phyloP scores from a whole-genome alignment of 768 basidiomycete genomes.

The Termitomyces sp. region DNA sequence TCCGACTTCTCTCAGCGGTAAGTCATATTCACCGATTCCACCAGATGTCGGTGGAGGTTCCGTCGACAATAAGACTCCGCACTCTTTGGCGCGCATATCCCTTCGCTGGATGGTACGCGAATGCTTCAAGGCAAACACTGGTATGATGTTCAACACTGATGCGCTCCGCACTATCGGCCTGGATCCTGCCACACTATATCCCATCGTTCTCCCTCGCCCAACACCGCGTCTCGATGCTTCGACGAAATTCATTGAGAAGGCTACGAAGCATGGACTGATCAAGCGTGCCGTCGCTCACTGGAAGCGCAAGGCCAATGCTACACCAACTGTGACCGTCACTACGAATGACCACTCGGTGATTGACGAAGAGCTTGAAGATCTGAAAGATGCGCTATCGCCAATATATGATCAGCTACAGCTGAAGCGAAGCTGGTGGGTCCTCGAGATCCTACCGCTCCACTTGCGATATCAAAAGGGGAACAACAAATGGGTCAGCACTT shows the following conservation, averaged over 20 bases:
- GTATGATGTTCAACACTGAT: constrained; percentile 54
- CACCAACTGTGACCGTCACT: background rate
- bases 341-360: constrained; percentile 1
- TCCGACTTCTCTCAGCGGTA: background rate
- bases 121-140: constrained; percentile 48
- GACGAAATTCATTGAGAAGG: background rate
- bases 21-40: background rate
- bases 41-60: constrained; percentile 57
- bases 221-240: constrained; percentile 18
- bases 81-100: constrained; percentile 45
- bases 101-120: constrained; percentile 70
- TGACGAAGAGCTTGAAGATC: constrained; percentile 46
- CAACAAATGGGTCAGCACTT: constrained; percentile 20
- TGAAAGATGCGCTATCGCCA: constrained; percentile 40
- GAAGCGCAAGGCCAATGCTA: constrained; percentile 11
- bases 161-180: constrained; percentile 38
- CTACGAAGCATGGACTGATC: background rate
- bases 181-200: constrained; percentile 33
- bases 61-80: constrained; percentile 32
- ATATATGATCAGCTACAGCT: constrained; percentile 46
- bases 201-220: constrained; percentile 27
- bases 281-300: background rate
- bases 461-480: constrained; percentile 27
- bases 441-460: constrained; percentile 39
- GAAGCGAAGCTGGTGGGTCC: constrained; percentile 47